Percentiles rank a stretch among this genome's conserved stretches.
These are phyloP conservation scores for Aspergillus homomorphus DNA, from an alignment of 495 filamentous ascomycete species.

Conservation along the genomic window DNA sequence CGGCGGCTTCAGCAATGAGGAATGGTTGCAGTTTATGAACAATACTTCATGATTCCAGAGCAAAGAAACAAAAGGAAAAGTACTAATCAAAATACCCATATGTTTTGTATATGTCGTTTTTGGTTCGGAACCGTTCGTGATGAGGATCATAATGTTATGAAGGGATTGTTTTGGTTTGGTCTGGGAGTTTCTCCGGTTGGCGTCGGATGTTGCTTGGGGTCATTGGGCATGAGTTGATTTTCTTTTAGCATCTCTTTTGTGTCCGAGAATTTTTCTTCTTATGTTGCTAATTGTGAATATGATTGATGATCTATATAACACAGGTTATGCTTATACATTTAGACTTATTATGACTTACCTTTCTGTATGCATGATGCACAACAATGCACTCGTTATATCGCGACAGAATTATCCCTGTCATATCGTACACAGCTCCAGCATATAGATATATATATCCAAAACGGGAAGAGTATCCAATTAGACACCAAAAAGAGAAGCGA, in stretches of 20 bases:
- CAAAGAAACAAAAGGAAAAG: not conserved
- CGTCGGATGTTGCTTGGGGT: not conserved
- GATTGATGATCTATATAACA: conserved; percentile 3
- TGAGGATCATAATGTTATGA: not conserved
- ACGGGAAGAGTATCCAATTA: not conserved
- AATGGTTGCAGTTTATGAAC: conserved; percentile 48
- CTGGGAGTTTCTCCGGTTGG: not conserved
- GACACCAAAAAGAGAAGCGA: not conserved
- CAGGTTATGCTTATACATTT: conserved; percentile 6
- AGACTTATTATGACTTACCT: not conserved
- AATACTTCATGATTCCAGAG: not conserved
- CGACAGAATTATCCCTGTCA: not conserved
- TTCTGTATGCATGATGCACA: not conserved
- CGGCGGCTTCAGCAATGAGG: conserved; percentile 30
- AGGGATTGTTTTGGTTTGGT: not conserved
- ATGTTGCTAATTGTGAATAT: conserved; percentile 3
- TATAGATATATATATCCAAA: not conserved
- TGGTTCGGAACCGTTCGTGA: not conserved
- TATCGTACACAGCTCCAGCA: not conserved
- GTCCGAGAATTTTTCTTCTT: not conserved
- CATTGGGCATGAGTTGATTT: not conserved
- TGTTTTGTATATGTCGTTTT: conserved; percentile 2
- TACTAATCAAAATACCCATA: not conserved
- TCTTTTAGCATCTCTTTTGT: too few species aligned
- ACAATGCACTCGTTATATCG: too few species aligned